Evolutionary conservation across 1,139 yeast species (phyloP), one percentile per base, ranked within the genome.

Genomic region (Debaryomyces robertsiae): DNA sequence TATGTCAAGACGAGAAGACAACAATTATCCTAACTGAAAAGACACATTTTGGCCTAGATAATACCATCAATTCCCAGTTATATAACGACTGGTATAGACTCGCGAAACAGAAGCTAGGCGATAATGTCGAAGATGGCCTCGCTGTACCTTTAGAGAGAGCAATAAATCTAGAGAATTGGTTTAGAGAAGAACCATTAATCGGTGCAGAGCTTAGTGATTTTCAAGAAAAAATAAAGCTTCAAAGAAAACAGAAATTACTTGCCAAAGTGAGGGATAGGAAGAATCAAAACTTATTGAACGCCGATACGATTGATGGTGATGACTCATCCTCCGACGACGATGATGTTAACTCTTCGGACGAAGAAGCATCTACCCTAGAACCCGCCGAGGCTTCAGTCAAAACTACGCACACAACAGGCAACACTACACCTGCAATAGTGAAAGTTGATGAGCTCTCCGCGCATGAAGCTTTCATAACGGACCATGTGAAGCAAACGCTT

Each of bases 21-120:
- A 80, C 95, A 0, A 72, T 90, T 2, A 68, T 91, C 3, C 59
- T 93, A 41, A 89, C 97, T 0, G 95, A 89, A 52, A 77, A 78
- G 49, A 55, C 67, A 5, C 60, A 64, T 17, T 61, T 59, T 44
- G 68, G 66, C 3, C 33, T 40, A 6, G 63, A 58, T 24, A 46
- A 58, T 30, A 59, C 63, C 23, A 55, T 70, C 13, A 63, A 65
- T 41, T 48, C 65, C 3, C 54, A 54, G 39, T 55, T 91, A 35
- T 81, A 75, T 54, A 60, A 66, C 3, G 72, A 74, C 40, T 89
- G 96, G 96, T 66, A 65, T 42, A 53, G 58, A 7, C 58, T 69
- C 9, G 66, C 75, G 2, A 60, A 62, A 37, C 57, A 63, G 2
- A 66, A 65, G 38, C 65, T 62, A 19, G 64, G 65, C 16, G 74